Evolutionary conservation across 306 rosid genomes (phyloP), one percentile per base, ranked within the genome.

Genomic region (Neltuma alba): DNA sequence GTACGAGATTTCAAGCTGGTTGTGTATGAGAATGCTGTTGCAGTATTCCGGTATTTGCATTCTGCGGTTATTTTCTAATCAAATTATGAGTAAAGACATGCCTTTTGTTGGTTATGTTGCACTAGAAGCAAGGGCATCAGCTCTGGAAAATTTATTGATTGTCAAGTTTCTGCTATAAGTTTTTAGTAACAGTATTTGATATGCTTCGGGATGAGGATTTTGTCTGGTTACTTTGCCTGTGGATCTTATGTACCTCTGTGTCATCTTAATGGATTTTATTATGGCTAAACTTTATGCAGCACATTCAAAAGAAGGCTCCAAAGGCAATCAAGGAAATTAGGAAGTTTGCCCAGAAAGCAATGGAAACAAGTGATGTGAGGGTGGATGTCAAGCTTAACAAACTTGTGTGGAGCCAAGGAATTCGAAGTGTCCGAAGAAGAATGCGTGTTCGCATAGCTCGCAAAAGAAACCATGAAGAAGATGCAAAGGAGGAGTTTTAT

Each of bases 361-460:
- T 86, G 89, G 87, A 79, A 77, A 81, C 87, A 55, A 78, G 58
- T 38, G 89, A 83, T 78, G 85, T 86, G 28, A 81, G 85, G 72
- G 83, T 86, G 33, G 87, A 83, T 74, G 87, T 86, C 68, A 86
- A 86, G 74, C 87, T 86, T 31, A 83, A 86, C 81, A 86, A 86
- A 75, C 70, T 60, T 37, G 73, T 83, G 13, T 86, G 87, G 87
- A 86, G 87, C 67, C 89, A 78, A n/a, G 89, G 89, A 34, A 80
- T 86, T 9, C 77, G 85, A 1, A 78, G 87, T 70, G 86, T 87
- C 33, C 89, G 86, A 0, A 75, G 86, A 62, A 79, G 84, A 70
- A 54, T 84, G 27, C 74, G 80, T 0, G 76, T 81, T 28, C 79
- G 82, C 44, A 40, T 87, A 23, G 87, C 79, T 6, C 61, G 80